These are phyloP conservation scores for Metschnikowia drakensbergensis DNA, from an alignment of 805 yeast genomes.

Conservation along the genomic window DNA sequence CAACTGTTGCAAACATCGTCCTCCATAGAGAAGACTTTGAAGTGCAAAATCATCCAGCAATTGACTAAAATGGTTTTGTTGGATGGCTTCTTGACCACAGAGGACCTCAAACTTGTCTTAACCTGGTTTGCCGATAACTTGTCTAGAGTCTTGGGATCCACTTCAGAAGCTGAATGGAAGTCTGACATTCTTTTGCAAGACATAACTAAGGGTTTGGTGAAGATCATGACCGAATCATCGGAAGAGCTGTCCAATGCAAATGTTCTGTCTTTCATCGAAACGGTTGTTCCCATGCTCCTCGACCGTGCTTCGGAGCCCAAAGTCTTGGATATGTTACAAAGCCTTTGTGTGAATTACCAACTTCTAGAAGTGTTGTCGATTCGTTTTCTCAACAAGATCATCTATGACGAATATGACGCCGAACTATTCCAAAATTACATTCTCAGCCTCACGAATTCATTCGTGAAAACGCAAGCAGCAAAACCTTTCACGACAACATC, in stretches of 20 bases:
- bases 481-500: conserved; percentile 38
- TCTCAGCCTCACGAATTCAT: conserved; percentile 18
- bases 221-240: conserved; percentile 31
- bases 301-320: conserved; percentile 30
- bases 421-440: conserved; percentile 12
- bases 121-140: conserved; percentile 64
- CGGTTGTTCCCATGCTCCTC: conserved; percentile 27
- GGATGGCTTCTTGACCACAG: conserved; percentile 43
- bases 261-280: conserved; percentile 37
- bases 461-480: conserved; percentile 27
- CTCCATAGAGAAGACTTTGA: conserved; percentile 61
- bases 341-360: conserved; percentile 38
- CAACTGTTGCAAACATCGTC: conserved; percentile 67
- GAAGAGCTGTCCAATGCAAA: conserved; percentile 23
- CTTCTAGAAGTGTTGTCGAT: conserved; percentile 44
- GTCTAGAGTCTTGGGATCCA: conserved; percentile 33
- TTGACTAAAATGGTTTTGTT: conserved; percentile 54
- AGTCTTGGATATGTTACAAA: conserved; percentile 22
- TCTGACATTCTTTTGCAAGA: conserved; percentile 52
- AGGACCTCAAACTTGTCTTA: conserved; percentile 60
- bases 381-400: conserved; percentile 40
- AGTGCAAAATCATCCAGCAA: conserved; percentile 63
- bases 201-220: conserved; percentile 52
- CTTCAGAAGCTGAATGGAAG: conserved; percentile 18
- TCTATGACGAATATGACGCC: conserved; percentile 16